Base-by-base conservation (phyloP, 2,329 filamentous ascomycete genomes). In the Fusarium sp. region DNA sequence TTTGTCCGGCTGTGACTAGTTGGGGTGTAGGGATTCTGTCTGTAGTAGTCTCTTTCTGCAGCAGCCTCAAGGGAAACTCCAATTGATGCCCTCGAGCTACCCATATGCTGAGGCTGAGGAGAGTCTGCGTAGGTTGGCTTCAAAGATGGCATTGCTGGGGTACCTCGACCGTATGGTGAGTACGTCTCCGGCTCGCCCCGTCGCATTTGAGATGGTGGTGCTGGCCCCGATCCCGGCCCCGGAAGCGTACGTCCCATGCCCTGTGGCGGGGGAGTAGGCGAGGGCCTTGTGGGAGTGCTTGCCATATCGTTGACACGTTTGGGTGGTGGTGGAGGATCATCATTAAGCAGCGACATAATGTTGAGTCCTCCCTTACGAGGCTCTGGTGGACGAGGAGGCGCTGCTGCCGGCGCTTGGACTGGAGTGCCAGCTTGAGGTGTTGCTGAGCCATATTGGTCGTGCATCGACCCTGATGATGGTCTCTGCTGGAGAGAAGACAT, bases 311-410 rank as follows among this genome's bases (percentile, higher is more conserved):
- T 77, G 29, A 87, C 78, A 31, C 85, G 81, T 75, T 87, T 87
- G n/a, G 82, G 82, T 9, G 83, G 78, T 8, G 82, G 78, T 5
- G 79, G 79, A 10, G 84, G 82, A 52, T 89, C 88, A 63, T 89
- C 86, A 67, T 89, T 89, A 5, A 90, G 80, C 62, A 90, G 76
- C 1, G 87, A 86, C 83, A 89, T 88, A 63, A 90, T 83, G 65
- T 80, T 90, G 15, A 87, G 89, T 10, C 84, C 88, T 27, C 84
- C 88, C 78, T 89, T 90, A n/a, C 84, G 82, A 45, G 78, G 78
- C 67, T 86, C 84, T 4, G 84, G 74, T 37, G 81, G 76, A 27
- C 81, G 76, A 21, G 81, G 72, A 11, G 81, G 74, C 27, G 79
- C 79, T 5, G 79, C 63, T 18, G 76, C 78, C 5, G 80, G 66